Conservation (phyloP, 208 protist genomes). For the Spironucleus salmonicida region DNA sequence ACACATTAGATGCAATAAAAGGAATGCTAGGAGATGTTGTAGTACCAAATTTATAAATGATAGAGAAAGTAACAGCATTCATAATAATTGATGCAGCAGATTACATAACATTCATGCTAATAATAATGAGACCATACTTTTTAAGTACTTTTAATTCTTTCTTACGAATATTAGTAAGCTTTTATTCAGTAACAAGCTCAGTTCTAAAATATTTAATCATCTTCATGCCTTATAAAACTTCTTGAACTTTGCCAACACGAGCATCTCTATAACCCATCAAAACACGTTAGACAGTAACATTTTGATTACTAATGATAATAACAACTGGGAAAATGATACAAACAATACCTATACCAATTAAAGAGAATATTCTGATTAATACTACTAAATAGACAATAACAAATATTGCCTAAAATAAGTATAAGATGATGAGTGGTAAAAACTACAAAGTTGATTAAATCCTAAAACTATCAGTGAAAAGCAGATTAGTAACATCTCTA, state of each 20-base stretch:
- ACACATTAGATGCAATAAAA: background rate
- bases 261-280: conserved; percentile 39
- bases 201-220: conserved; percentile 53
- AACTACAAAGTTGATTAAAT: conserved; percentile 36
- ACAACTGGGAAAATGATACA: conserved; percentile 44
- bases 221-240: conserved; percentile 49
- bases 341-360: conserved; percentile 47
- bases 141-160: conserved; percentile 9
- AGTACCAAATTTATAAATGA: background rate
- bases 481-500: conserved; percentile 53
- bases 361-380: conserved; percentile 39
- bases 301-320: conserved; percentile 5
- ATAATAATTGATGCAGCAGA: background rate
- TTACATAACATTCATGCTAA: background rate
- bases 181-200: conserved; percentile 42
- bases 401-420: conserved; percentile 44
- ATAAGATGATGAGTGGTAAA: conserved; percentile 35
- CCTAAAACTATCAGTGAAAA: conserved; percentile 36
- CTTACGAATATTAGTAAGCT: conserved; percentile 31
- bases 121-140: background rate
- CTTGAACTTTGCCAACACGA: conserved; percentile 45
- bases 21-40: too few relatives aligned
- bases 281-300: conserved; percentile 8
- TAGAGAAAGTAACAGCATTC: conserved; percentile 10
- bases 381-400: conserved; percentile 43